phyloP scores from a whole-genome alignment of 2,329 filamentous ascomycete species.

The Fusarium continuum region DNA sequence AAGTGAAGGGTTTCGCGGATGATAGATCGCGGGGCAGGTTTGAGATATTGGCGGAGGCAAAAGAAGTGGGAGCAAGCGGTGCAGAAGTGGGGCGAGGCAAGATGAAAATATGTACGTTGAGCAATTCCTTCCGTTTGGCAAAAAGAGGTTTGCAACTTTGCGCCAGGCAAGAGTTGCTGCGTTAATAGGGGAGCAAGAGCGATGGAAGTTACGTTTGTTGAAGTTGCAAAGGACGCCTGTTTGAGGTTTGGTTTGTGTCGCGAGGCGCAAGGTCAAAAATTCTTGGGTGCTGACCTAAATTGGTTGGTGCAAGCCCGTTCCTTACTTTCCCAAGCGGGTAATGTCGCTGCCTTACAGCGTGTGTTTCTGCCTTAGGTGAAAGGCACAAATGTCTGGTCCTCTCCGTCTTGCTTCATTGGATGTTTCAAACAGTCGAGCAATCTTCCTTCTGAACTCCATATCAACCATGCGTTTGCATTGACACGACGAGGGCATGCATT shows the following conservation, averaged over 20 bases:
- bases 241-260: constrained; percentile 32
- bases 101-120: constrained; percentile 40
- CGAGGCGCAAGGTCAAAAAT: constrained; percentile 40
- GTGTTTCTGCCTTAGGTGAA: background rate
- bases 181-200: constrained; percentile 23
- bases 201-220: constrained; percentile 31
- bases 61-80: constrained; percentile 35
- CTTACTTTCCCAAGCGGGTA: constrained; percentile 8
- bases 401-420: constrained; percentile 4
- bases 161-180: constrained; percentile 53
- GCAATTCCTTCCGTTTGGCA: constrained; percentile 41
- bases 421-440: constrained; percentile 25
- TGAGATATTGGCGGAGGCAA: constrained; percentile 34
- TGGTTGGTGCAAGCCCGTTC: constrained; percentile 2
- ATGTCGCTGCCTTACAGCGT: background rate
- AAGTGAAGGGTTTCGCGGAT: constrained; percentile 20
- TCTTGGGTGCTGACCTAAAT: constrained; percentile 42
- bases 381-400: constrained; percentile 1
- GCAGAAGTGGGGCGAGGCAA: constrained; percentile 28
- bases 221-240: constrained; percentile 36
- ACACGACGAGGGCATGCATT: constrained; percentile 16
- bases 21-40: constrained; percentile 45
- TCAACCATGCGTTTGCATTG: constrained; percentile 23
- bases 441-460: constrained; percentile 9
- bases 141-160: constrained; percentile 45